Base-by-base conservation (phyloP, 495 filamentous ascomycete species). In the Stereocaulon alpinum region DNA sequence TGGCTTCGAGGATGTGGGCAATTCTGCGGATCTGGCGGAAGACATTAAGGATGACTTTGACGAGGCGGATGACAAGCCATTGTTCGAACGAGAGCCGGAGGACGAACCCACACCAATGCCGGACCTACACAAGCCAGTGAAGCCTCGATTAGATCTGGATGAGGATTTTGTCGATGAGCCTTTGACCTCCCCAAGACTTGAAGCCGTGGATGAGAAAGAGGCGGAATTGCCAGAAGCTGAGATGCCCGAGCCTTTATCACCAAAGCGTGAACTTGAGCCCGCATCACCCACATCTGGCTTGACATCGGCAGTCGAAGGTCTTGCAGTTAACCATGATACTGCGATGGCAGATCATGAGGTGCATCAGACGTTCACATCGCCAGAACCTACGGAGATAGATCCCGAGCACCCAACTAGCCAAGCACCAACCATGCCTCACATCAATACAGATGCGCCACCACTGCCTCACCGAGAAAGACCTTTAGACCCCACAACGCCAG, bases 1-100 rank as follows among this genome's bases (percentile, higher is more conserved):
- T 67, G 91, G 88, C 0, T 98, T 96, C 65, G 93, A 98, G 70
- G 89, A 96, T 69, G 91, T 98, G 20, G 81, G 81, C 18, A 80
- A 84, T 55, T 79, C 81, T 20, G 80, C 81, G 3, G 86, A 86
- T 48, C 74, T 87, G 48, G 77, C 77, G 7, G 85, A 89, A 51
- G 85, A 87, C 50, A 74, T 75, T 48, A 77, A 78, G 51, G 76
- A 79, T 32, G 73, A 77, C 49, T 72, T 75, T 41, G 74, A 77
- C 54, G 59, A 61, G 57, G 66, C 67, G 55, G 74, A 77, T 51
- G 59, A 61, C 55, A 66, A 66, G 48, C 48, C 62, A 20, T 50
- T 60, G 7, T 67, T 66, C 30, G 66, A 68, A 37, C 55, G 61
- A 43, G 62, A 65, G 52, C 62, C 51, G 37, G 57, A 60, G 27